phyloP scores from a whole-genome alignment of 345 rosid genomes.

The Euphorbia peplus region DNA sequence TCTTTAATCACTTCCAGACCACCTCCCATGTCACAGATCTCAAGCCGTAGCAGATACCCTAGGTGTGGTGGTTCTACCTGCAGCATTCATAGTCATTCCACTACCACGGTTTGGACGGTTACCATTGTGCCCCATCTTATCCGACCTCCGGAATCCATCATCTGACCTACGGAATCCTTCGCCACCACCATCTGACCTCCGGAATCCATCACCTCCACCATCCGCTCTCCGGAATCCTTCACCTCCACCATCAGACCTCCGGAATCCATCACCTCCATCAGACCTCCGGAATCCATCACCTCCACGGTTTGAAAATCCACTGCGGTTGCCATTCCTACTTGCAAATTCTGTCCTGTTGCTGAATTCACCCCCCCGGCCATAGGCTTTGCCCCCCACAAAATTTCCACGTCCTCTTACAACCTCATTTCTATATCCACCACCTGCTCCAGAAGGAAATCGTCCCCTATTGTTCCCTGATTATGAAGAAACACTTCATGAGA shows the following conservation, averaged over 20 bases:
- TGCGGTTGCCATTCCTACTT: constrained; percentile 54
- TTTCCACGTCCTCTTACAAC: constrained; percentile 73
- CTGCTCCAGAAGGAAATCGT: constrained; percentile 53
- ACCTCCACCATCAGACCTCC: constrained; percentile 43
- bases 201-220: constrained; percentile 33
- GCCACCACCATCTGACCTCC: constrained; percentile 43
- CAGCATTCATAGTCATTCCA: constrained; percentile 30
- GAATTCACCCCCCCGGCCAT: constrained; percentile 51
- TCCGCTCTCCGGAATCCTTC: constrained; percentile 44
- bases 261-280: constrained; percentile 33
- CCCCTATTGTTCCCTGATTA: constrained; percentile 66
- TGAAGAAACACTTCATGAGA: constrained; percentile 4
- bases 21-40: constrained; percentile 5
- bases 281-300: constrained; percentile 53
- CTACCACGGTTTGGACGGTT: constrained; percentile 47
- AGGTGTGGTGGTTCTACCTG: constrained; percentile 40
- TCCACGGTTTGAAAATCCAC: constrained; percentile 64
- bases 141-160: constrained; percentile 51
- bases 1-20: constrained; percentile 3
- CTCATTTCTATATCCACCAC: constrained; percentile 63
- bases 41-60: constrained; percentile 55
- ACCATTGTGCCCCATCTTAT: constrained; percentile 35
- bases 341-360: constrained; percentile 56
- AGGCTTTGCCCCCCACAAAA: constrained; percentile 66
- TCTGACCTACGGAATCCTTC: constrained; percentile 17